phyloP scores from a whole-genome alignment of 441 rosid genomes.

The Populus hybrid region DNA sequence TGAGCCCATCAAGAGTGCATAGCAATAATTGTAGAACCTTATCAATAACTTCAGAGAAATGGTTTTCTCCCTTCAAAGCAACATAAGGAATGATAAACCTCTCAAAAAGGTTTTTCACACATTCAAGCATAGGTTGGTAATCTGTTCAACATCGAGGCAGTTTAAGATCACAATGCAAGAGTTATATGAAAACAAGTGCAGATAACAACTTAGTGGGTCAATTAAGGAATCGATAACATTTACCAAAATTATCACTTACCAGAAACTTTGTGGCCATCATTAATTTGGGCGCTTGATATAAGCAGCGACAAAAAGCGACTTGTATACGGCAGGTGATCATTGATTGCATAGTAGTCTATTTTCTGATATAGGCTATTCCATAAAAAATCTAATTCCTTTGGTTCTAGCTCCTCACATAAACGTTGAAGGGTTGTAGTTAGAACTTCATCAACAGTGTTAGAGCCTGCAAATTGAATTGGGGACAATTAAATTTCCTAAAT shows the following conservation, averaged over 20 bases:
- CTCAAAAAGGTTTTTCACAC: constrained; percentile 41
- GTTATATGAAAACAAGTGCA: constrained; percentile 1
- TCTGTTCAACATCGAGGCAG: constrained; percentile 44
- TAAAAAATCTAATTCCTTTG: constrained; percentile 46
- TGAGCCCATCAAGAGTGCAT: constrained; percentile 53
- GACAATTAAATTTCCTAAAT: background rate
- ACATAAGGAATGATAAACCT: constrained; percentile 40
- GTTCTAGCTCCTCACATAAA: constrained; percentile 59
- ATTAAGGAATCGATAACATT: constrained; percentile 13
- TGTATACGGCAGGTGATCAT: constrained; percentile 37
- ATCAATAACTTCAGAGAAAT: constrained; percentile 47
- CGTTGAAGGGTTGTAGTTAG: constrained; percentile 53
- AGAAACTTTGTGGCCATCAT: constrained; percentile 42
- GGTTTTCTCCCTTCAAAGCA: constrained; percentile 32
- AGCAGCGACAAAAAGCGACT: constrained; percentile 57
- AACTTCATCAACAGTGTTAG: constrained; percentile 64
- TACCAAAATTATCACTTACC: constrained; percentile 45
- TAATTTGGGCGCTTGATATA: constrained; percentile 47
- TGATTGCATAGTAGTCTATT: constrained; percentile 39
- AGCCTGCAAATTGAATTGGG: constrained; percentile 38
- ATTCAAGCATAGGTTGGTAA: constrained; percentile 52
- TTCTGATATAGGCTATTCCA: constrained; percentile 59
- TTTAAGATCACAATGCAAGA: constrained; percentile 12
- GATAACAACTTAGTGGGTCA: constrained; percentile 12
- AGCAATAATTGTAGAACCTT: constrained; percentile 68